Conservation (phyloP, 768 basidiomycete genomes). For the Paxillus rubicundulus region DNA sequence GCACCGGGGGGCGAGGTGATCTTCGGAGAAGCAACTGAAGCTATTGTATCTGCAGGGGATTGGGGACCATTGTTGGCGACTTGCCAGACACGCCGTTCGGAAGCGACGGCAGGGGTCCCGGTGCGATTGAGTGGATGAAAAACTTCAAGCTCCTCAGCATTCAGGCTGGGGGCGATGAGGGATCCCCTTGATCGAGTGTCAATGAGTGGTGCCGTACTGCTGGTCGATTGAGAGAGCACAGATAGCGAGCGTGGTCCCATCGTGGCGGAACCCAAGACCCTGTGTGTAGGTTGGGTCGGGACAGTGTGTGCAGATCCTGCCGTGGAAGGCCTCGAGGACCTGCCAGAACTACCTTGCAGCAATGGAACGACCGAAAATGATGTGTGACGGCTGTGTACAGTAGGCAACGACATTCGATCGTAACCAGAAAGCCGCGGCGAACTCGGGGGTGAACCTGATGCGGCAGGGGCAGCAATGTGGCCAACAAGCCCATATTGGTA, state of each 20-base stretch:
- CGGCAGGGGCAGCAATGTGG: conserved; percentile 31
- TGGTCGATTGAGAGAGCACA: conserved; percentile 14
- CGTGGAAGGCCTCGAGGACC: conserved; percentile 42
- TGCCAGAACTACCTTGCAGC: conserved; percentile 13
- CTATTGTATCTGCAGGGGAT: conserved; percentile 16
- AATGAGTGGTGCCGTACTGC: conserved; percentile 6
- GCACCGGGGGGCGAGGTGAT: conserved; percentile 2
- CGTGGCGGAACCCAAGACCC: conserved; percentile 6
- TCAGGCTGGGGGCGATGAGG: conserved; percentile 13
- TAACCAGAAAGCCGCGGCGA: conserved; percentile 30
- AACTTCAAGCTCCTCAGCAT: conserved; percentile 18
- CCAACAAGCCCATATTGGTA: conserved; percentile 67
- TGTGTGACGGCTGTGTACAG: conserved; percentile 21
- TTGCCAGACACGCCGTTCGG: conserved; percentile 28
- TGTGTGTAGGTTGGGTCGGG: conserved; percentile 15
- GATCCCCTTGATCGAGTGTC: conserved; percentile 4
- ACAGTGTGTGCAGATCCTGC: conserved; percentile 40
- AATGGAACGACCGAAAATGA: conserved; percentile 27
- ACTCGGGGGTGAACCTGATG: conserved; percentile 30
- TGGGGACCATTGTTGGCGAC: conserved; percentile 24
- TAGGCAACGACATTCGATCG: conserved; percentile 18
- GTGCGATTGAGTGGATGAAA: conserved; percentile 17
- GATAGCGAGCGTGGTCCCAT: conserved; percentile 21
- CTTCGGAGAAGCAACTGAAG: neutral
- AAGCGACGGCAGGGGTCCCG: conserved; percentile 19